These are phyloP conservation scores for Jaltomata sinuosa DNA, from an alignment of 257 asterid genomes.

Conservation along the genomic window DNA sequence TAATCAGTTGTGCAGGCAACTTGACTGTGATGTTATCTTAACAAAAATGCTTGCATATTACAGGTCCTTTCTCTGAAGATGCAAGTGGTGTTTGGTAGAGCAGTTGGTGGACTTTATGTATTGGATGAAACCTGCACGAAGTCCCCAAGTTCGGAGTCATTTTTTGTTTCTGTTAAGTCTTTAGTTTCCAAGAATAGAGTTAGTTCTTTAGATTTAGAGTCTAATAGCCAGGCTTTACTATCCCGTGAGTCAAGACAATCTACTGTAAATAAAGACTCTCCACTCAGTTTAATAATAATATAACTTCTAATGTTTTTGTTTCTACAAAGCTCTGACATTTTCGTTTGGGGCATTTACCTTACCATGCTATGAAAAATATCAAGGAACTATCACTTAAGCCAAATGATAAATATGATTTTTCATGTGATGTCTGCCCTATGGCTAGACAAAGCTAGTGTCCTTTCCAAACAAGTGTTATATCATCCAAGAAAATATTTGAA, in stretches of 20 bases:
- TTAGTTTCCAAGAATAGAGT: neutral
- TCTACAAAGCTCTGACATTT: too few relatives aligned
- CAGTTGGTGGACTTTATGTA: neutral
- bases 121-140: neutral
- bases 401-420: neutral
- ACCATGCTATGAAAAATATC: too few relatives aligned
- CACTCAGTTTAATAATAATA: too few relatives aligned
- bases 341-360: too few relatives aligned
- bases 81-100: neutral
- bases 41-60: neutral
- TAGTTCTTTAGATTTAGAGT: neutral
- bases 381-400: neutral
- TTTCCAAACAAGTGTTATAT: neutral
- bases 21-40: neutral
- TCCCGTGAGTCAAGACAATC: too few relatives aligned
- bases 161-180: neutral
- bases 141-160: neutral
- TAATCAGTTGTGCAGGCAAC: neutral
- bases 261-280: too few relatives aligned
- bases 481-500: too few relatives aligned
- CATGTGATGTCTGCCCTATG: neutral
- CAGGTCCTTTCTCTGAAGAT: neutral
- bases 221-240: too few relatives aligned
- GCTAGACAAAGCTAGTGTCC: neutral
- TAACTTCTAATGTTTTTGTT: too few relatives aligned